Evolutionary conservation across 2,329 filamentous ascomycete genomes (phyloP).

Genomic region (Pseudocercospora crystallina): DNA sequence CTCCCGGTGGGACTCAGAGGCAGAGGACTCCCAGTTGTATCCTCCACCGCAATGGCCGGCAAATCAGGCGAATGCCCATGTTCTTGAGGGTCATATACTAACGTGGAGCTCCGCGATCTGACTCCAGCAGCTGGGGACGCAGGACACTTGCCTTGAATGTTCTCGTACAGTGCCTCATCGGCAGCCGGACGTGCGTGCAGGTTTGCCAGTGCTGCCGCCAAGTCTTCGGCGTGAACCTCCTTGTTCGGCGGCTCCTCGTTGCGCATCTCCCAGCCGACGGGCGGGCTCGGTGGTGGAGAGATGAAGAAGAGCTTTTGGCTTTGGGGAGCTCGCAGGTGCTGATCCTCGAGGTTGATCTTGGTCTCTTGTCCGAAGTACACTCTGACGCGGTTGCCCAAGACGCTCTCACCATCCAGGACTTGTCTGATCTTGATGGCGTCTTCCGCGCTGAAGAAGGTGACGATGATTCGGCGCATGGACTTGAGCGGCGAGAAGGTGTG

Average conservation of each 20-base stretch:
- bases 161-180: slow-evolving; percentile 30
- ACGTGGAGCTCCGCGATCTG: slow-evolving; percentile 52
- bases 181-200: slow-evolving; percentile 46
- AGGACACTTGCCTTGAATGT: slow-evolving; percentile 21
- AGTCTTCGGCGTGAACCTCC: slow-evolving; percentile 62
- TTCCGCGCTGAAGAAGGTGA: slow-evolving; percentile 71
- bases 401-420: slow-evolving; percentile 70
- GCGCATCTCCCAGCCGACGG: slow-evolving; percentile 64
- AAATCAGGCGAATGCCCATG: slow-evolving; percentile 60
- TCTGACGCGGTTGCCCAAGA: slow-evolving; percentile 68
- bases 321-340: slow-evolving; percentile 56
- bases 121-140: slow-evolving; percentile 28
- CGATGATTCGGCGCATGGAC: slow-evolving; percentile 77
- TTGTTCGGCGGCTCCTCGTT: slow-evolving; percentile 66
- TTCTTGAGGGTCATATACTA: slow-evolving; percentile 63
- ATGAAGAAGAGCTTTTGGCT: slow-evolving; percentile 66
- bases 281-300: slow-evolving; percentile 62
- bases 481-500: slow-evolving; percentile 79
- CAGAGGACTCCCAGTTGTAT: slow-evolving; percentile 53
- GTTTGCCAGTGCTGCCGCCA: slow-evolving; percentile 56
- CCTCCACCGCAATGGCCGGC: slow-evolving; percentile 64
- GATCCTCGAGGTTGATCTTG: slow-evolving; percentile 43
- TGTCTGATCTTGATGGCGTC: slow-evolving; percentile 70
- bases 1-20: slow-evolving; percentile 51
- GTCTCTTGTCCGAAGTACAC: slow-evolving; percentile 62